Conservation (phyloP, 169 alveolate species). For the Plasmodium gonderi region DNA sequence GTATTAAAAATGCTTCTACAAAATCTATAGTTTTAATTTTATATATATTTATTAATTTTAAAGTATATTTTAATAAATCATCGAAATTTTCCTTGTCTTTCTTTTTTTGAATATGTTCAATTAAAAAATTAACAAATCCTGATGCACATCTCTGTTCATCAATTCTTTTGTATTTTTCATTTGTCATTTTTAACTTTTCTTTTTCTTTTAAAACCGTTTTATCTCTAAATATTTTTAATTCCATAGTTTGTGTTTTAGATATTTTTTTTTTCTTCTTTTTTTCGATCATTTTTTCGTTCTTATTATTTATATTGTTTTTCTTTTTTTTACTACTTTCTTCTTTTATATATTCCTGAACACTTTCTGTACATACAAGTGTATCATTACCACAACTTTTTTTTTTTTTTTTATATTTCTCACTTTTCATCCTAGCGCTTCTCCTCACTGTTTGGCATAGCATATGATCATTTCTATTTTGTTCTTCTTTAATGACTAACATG, state of each 20-base stretch:
- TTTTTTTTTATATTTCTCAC: constrained; percentile 4
- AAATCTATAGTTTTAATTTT: constrained; percentile 51
- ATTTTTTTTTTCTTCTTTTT: constrained; percentile 17
- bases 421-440: constrained; percentile 38
- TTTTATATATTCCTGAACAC: neutral
- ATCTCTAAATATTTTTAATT: constrained; percentile 10
- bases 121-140: constrained; percentile 50
- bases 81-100: constrained; percentile 55
- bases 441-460: neutral
- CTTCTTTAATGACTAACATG: neutral
- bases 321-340: neutral
- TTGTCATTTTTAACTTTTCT: constrained; percentile 4
- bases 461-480: neutral
- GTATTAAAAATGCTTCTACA: constrained; percentile 53
- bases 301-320: neutral
- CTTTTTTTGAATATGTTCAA: constrained; percentile 48
- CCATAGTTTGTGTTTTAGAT: constrained; percentile 37
- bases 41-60: constrained; percentile 53
- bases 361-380: neutral
- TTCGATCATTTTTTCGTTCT: constrained; percentile 28
- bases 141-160: constrained; percentile 74
- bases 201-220: constrained; percentile 1
- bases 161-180: constrained; percentile 13
- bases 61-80: constrained; percentile 38
- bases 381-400: neutral